Base-by-base conservation (phyloP, 768 basidiomycete species). In the Suillus variegatus region DNA sequence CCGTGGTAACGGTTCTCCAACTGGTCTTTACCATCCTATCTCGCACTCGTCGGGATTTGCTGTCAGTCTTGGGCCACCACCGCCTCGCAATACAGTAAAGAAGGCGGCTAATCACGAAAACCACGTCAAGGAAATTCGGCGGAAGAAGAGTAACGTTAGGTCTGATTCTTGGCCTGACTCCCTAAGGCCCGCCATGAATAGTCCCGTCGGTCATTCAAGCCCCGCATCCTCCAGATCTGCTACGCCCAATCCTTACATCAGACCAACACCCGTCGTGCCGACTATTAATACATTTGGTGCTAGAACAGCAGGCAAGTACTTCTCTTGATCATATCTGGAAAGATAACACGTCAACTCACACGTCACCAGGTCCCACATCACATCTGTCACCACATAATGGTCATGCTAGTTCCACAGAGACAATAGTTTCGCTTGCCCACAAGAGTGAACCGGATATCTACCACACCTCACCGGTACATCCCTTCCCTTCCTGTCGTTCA, bases 231-330 rank as follows among this genome's bases (percentile, higher is more conserved):
- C 75, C 0, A 69, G 72, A 41, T 64, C 69, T 1, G 68, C 60
- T 5, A 72, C 74, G 1, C 66, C 71, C 36, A 80, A 80, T 64
- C 77, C 79, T 14, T 79, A 74, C 63, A 72, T 80, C 66, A 80
- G 80, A 65, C 79, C 79, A 1, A 66, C 79, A 6, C 81, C 81
- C 22, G 41, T 67, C 41, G 22, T 74, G 41, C 35, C 20, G 4
- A 44, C 65, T 61, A 41, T 66, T 54, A 54, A 68, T 56, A 64
- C 67, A 18, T 36, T 60, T 22, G 65, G 54, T 20, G 43, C 25
- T 28, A 9, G 20, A 5, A 71, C 69, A 41, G 36, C 55, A 14
- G 75, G 74, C 73, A 56, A 40, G 70, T 41, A 36, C 47, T 43
- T 61, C 43, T n/a, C 16, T 66, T 6, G 5, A 12, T 18, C n/a